Conservation (phyloP, 2,329 filamentous ascomycete species). For the Epicoccum sorghinum region DNA sequence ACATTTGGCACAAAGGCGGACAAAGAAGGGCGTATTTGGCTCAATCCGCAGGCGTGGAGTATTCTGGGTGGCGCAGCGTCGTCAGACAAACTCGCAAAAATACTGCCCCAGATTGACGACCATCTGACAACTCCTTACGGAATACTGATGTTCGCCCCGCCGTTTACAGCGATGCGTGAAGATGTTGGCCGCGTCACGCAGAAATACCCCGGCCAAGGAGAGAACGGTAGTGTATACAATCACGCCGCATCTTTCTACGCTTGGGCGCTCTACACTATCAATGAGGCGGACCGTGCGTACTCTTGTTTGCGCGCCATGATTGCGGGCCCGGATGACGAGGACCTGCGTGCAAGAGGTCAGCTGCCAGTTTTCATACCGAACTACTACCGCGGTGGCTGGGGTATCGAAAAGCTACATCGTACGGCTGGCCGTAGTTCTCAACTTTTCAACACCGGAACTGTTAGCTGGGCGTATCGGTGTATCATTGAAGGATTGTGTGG, state of each 20-base stretch:
- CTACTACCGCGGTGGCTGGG: constrained; percentile 56
- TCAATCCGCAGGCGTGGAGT: constrained; percentile 63
- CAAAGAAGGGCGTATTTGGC: constrained; percentile 62
- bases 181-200: constrained; percentile 65
- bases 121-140: constrained; percentile 62
- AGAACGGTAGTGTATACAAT: constrained; percentile 65
- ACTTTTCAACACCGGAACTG: constrained; percentile 65
- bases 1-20: constrained; percentile 60
- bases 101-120: constrained; percentile 58
- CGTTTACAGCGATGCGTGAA: constrained; percentile 62
- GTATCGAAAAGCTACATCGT: constrained; percentile 27
- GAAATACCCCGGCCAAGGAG: constrained; percentile 63
- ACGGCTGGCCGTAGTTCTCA: constrained; percentile 63
- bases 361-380: constrained; percentile 65
- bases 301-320: constrained; percentile 60
- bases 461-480: constrained; percentile 63
- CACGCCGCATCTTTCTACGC: constrained; percentile 63
- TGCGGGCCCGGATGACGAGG: constrained; percentile 58
- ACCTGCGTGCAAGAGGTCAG: constrained; percentile 61
- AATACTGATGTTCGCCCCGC: constrained; percentile 62
- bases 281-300: constrained; percentile 59
- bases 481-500: constrained; percentile 64
- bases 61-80: constrained; percentile 61
- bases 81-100: constrained; percentile 50
- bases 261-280: constrained; percentile 60